phyloP scores from a whole-genome alignment of 2,329 filamentous ascomycete genomes.

The Talaromyces sp. region DNA sequence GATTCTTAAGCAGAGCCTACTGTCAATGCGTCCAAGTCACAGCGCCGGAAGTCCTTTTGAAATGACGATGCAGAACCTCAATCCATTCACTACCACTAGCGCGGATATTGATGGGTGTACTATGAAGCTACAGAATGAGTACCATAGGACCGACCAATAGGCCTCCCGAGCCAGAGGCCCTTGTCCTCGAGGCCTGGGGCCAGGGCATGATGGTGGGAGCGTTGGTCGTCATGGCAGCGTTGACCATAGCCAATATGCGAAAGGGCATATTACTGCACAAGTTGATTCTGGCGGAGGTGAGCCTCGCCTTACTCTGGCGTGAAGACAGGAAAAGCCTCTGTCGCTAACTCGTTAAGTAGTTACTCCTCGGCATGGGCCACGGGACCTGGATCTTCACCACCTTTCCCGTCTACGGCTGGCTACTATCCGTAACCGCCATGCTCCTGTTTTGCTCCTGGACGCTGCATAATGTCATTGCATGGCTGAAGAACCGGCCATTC shows the following conservation, averaged over 20 bases:
- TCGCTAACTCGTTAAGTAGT: constrained; percentile 32
- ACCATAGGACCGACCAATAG: not conserved
- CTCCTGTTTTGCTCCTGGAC: constrained; percentile 61
- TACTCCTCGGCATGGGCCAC: constrained; percentile 55
- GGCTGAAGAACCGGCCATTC: constrained; percentile 64
- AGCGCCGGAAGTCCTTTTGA: no score
- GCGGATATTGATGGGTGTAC: not conserved
- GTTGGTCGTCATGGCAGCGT: constrained; percentile 47
- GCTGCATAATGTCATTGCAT: constrained; percentile 63
- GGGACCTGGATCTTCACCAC: constrained; percentile 59
- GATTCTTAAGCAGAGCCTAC: not conserved
- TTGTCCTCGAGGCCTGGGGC: constrained; percentile 47
- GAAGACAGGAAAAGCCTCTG: not conserved
- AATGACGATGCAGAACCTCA: not conserved
- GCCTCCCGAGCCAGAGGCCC: constrained; percentile 30
- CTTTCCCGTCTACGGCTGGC: constrained; percentile 59
- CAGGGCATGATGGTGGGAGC: constrained; percentile 50
- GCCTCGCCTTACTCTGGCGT: constrained; percentile 1
- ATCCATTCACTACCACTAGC: not conserved
- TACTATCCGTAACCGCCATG: constrained; percentile 57
- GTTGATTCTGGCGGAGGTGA: constrained; percentile 50
- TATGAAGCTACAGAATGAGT: not conserved
- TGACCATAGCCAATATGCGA: constrained; percentile 51
- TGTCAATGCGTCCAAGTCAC: not conserved
- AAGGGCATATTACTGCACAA: constrained; percentile 47